phyloP scores from a whole-genome alignment of 441 rosid genomes.

The Melastoma candidum region DNA sequence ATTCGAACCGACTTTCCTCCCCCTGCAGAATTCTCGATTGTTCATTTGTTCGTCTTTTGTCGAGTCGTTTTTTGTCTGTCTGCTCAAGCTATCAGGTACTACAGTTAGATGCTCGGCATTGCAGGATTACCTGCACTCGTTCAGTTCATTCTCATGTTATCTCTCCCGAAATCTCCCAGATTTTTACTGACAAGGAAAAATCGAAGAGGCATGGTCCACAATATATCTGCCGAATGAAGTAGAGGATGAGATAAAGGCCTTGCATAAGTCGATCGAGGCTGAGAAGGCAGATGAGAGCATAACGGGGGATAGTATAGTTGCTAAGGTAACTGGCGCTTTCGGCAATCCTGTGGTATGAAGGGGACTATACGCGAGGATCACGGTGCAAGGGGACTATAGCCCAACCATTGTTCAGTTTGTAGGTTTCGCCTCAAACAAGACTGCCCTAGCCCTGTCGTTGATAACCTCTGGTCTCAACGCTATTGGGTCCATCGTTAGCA shows the following conservation, averaged over 20 bases:
- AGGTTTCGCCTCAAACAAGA: conserved; percentile 3
- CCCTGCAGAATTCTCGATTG: too few relatives aligned
- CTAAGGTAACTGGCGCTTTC: not conserved
- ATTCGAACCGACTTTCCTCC: too few relatives aligned
- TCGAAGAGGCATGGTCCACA: conserved; percentile 5
- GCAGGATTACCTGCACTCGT: not conserved
- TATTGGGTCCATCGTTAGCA: conserved; percentile 1
- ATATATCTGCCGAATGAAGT: conserved; percentile 3
- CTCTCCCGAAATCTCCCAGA: conserved; percentile 4
- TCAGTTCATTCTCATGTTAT: conserved; percentile 5
- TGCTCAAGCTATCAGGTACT: not conserved
- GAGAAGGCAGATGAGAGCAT: conserved; percentile 1
- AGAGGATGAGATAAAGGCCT: not conserved
- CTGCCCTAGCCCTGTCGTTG: not conserved
- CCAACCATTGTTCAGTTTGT: conserved; percentile 1
- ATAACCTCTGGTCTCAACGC: conserved; percentile 4
- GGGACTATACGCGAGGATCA: not conserved
- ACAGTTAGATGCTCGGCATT: conserved; percentile 6
- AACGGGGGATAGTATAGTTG: not conserved
- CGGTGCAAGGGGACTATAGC: conserved; percentile 1
- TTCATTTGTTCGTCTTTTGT: too few relatives aligned
- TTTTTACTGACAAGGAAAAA: conserved; percentile 2
- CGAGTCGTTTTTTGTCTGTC: not conserved
- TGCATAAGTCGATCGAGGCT: not conserved
- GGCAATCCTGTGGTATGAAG: not conserved